phyloP scores from a whole-genome alignment of 2,329 filamentous ascomycete species.

The Neobulgaria alba region DNA sequence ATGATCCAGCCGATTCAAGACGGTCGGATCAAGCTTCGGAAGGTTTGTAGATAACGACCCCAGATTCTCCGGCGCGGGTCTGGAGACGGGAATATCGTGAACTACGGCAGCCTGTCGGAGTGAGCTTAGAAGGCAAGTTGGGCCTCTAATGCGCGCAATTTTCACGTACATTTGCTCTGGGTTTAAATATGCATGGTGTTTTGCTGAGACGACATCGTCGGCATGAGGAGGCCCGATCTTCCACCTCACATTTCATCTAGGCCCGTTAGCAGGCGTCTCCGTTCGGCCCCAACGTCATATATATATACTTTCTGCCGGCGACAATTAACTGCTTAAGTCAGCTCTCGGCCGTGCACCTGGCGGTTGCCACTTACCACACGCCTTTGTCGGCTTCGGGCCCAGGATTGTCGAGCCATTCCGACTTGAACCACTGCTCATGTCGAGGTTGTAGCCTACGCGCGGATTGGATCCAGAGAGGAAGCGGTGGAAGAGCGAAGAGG shows the following conservation, averaged over 20 bases:
- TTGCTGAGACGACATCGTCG: constrained; percentile 30
- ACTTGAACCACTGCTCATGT: constrained; percentile 2
- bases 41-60: constrained; percentile 6
- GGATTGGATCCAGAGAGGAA: no score
- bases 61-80: constrained; percentile 4
- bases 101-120: constrained; percentile 10
- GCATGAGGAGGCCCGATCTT: constrained; percentile 24
- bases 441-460: no score
- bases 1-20: constrained; percentile 15
- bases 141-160: neutral
- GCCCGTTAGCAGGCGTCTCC: constrained; percentile 3
- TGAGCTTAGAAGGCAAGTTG: constrained; percentile 10
- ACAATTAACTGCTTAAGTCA: constrained; percentile 10
- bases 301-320: constrained; percentile 9
- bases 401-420: constrained; percentile 4
- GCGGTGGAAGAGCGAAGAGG: no score
- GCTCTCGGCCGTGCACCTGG: neutral
- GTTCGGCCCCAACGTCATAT: neutral
- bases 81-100: constrained; percentile 4
- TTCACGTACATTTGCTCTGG: constrained; percentile 32
- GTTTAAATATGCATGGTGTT: constrained; percentile 34
- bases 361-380: constrained; percentile 7
- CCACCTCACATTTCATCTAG: constrained; percentile 33
- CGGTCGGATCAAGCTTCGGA: constrained; percentile 13
- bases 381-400: constrained; percentile 11